Evolutionary conservation across 192 early-diverging fungal genomes (phyloP), one percentile per base, ranked within the genome.

Genomic region (Chytriomyces hyalinus): DNA sequence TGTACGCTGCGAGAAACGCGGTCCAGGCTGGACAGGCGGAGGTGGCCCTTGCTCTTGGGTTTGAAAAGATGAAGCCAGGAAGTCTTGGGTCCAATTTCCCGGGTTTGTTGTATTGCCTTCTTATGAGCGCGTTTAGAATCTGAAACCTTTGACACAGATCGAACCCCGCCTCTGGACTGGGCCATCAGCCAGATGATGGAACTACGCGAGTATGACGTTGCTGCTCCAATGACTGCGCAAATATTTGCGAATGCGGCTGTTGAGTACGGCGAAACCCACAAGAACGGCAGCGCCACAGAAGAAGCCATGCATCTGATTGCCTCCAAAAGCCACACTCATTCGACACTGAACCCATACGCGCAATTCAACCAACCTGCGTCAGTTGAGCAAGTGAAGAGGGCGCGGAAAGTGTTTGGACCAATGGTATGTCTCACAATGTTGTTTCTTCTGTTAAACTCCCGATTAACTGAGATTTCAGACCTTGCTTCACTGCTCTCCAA

Each of bases 181-280:
- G 85, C 85, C 7, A 71, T 86, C 15, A 70, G 77, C 6, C 78
- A 86, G 50, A 91, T 92, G 87, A 76, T 80, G 43, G 85, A 87
- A 65, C 83, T 85, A n/a, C 84, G 86, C 53, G 91, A 87, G 9
- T 80, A 89, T 45, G 80, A 83, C 36, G 81, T 80, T 5, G 80
- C 80, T 10, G 85, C 87, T 11, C 91, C 92, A 50, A 77, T 85
- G 65, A 85, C 91, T 15, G 86, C 92, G 17, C 91, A 92, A 80
- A 90, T 92, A 67, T 93, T 93, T 77, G 88, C 90, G 51, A 90
- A 91, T 73, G 92, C 91, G 24, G 92, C 90, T 73, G 81, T 92
- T 28, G 90, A 87, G 74, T 93, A 93, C 81, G 81, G 78, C 57
- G 88, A 92, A 57, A 87, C 88, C 65, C 5, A 90, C 70, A 89